Conservation (phyloP, 1,284 basidiomycete genomes). For the Ganoderma sinense region DNA sequence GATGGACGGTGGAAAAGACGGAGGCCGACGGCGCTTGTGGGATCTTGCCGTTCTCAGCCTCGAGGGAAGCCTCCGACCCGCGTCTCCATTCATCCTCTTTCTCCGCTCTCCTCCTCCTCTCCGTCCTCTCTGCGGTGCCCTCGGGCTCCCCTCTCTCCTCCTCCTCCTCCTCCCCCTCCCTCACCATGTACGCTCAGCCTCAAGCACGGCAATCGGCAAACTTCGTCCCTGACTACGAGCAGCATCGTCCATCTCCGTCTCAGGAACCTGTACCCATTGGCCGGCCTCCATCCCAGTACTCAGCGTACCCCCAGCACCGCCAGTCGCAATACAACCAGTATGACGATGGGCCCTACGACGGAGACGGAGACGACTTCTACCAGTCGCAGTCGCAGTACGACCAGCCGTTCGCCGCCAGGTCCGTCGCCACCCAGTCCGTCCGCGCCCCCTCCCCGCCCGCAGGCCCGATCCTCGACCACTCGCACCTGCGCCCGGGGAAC, state of each 20-base stretch:
- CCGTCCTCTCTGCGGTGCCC: not conserved
- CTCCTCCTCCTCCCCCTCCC: not conserved
- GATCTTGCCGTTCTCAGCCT: not conserved
- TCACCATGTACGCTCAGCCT: slow-evolving; percentile 42
- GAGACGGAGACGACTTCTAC: slow-evolving; percentile 50
- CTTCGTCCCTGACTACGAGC: slow-evolving; percentile 42
- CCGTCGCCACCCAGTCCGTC: slow-evolving; percentile 47
- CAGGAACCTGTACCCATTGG: slow-evolving; percentile 27
- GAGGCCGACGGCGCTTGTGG: not conserved
- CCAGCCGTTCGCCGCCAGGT: slow-evolving; percentile 35
- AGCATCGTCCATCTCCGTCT: slow-evolving; percentile 28
- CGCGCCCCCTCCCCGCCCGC: slow-evolving; percentile 61
- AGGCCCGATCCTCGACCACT: slow-evolving; percentile 86
- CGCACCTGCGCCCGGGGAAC: slow-evolving; percentile 93
- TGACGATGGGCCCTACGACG: slow-evolving; percentile 43
- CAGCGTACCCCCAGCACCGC: slow-evolving; percentile 31
- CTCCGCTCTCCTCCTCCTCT: slow-evolving; percentile 8
- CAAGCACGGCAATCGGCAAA: slow-evolving; percentile 46
- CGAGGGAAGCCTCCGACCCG: slow-evolving; percentile 6
- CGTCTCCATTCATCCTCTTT: slow-evolving; percentile 8
- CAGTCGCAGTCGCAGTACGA: slow-evolving; percentile 42
- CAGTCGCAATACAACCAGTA: slow-evolving; percentile 38
- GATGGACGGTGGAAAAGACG: not conserved
- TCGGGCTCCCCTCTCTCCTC: slow-evolving; percentile 5
- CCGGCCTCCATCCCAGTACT: slow-evolving; percentile 35